phyloP scores from a whole-genome alignment of 2,329 filamentous ascomycete species.

The Seiridium unicorne region DNA sequence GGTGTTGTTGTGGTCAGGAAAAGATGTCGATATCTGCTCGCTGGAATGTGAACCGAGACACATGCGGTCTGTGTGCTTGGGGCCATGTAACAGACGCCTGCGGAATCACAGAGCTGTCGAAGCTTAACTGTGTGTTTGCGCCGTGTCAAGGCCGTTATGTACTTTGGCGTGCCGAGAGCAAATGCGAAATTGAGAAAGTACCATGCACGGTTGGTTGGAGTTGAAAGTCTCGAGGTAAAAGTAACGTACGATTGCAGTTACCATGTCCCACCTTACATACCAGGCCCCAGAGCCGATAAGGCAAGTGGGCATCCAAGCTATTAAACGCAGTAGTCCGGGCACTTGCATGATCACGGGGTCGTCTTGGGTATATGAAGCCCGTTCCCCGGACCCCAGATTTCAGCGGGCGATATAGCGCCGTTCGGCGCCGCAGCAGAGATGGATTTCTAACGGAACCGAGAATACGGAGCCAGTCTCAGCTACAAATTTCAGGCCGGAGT shows the following conservation, averaged over 20 bases:
- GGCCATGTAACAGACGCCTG: no score
- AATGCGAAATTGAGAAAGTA: no score
- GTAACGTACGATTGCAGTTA: neutral
- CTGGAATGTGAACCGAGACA: neutral
- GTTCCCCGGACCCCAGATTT: conserved; percentile 3
- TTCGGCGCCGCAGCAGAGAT: neutral
- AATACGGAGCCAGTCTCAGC: neutral
- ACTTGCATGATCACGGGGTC: neutral
- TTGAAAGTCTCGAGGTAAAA: neutral
- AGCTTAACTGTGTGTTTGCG: no score
- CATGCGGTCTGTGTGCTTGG: no score
- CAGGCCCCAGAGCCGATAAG: neutral
- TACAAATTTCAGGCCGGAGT: no score
- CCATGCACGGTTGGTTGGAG: neutral
- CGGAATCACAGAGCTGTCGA: no score
- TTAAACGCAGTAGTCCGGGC: neutral
- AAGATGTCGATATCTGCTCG: neutral
- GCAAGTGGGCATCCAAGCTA: neutral
- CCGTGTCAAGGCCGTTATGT: no score
- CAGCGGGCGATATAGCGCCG: neutral
- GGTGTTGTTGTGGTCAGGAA: neutral
- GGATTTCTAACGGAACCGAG: neutral
- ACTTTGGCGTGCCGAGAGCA: no score
- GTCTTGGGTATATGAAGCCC: neutral
- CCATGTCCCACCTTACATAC: neutral